Conservation (phyloP, 1,139 yeast species). For the Hyphopichia pseudoburtonii region DNA sequence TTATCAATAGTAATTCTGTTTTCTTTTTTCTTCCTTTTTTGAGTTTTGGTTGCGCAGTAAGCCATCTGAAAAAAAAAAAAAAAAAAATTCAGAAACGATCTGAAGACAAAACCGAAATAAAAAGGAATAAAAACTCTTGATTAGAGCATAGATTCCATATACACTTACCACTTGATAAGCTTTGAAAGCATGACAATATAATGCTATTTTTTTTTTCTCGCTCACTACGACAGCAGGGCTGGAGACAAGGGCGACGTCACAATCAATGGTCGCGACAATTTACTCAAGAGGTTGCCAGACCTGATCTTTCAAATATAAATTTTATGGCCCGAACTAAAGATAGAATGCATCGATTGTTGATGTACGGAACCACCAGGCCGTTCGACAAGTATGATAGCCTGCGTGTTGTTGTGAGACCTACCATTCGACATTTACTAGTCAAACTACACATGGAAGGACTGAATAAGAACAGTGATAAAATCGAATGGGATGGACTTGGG, state of each 20-base stretch:
- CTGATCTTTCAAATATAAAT: neutral
- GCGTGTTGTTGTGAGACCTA: constrained; percentile 1
- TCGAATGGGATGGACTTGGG: neutral
- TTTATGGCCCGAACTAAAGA: constrained; percentile 1
- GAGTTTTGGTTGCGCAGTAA: no score
- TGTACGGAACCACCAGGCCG: neutral
- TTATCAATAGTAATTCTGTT: no score
- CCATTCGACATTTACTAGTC: constrained; percentile 3
- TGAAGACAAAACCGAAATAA: neutral
- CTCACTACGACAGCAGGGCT: constrained; percentile 3
- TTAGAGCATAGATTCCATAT: no score
- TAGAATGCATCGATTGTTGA: constrained; percentile 3
- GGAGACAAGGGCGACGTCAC: neutral
- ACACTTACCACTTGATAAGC: no score
- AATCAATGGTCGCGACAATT: no score
- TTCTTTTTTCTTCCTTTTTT: no score
- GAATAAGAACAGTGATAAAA: neutral
- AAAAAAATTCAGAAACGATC: no score
- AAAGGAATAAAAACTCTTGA: neutral
- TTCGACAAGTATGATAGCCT: neutral
- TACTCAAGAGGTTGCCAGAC: no score
- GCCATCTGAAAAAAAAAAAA: no score
- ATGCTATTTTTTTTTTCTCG: neutral
- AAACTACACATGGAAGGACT: constrained; percentile 1
- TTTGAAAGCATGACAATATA: constrained; percentile 1